phyloP scores from a whole-genome alignment of 2,329 filamentous ascomycete genomes.

The Diaporthe vaccinii region DNA sequence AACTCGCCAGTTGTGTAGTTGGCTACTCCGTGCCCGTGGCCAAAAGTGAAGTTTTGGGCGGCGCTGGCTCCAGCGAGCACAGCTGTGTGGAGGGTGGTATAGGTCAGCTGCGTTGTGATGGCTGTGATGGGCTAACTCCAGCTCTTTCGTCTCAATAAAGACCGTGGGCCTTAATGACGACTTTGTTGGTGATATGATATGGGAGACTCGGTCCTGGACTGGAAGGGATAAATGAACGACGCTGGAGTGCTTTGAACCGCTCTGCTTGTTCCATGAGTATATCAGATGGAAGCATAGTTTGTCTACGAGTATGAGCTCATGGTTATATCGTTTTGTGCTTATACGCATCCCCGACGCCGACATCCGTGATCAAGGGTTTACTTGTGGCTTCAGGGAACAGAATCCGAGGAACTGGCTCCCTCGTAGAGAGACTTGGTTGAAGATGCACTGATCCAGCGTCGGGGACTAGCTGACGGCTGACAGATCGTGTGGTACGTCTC shows the following conservation, averaged over 20 bases:
- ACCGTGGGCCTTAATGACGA: background rate
- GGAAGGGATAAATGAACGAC: background rate
- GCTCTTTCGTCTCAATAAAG: background rate
- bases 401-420: background rate
- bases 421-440: background rate
- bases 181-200: background rate
- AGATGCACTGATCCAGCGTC: background rate
- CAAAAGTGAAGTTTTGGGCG: background rate
- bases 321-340: background rate
- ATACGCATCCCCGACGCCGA: slow-evolving; percentile 2
- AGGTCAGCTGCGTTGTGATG: background rate
- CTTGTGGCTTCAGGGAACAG: background rate
- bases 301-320: background rate
- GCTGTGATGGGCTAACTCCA: background rate
- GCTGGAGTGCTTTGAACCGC: background rate
- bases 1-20: background rate
- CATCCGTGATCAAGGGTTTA: background rate
- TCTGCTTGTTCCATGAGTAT: background rate
- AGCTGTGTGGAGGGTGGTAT: background rate
- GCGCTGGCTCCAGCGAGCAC: background rate
- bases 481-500: background rate
- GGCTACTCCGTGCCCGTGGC: background rate
- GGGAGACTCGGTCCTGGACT: background rate
- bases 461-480: background rate
- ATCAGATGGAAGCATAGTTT: background rate